Conservation (phyloP, 2,329 filamentous ascomycete genomes). For the Coniochaeta sp. region DNA sequence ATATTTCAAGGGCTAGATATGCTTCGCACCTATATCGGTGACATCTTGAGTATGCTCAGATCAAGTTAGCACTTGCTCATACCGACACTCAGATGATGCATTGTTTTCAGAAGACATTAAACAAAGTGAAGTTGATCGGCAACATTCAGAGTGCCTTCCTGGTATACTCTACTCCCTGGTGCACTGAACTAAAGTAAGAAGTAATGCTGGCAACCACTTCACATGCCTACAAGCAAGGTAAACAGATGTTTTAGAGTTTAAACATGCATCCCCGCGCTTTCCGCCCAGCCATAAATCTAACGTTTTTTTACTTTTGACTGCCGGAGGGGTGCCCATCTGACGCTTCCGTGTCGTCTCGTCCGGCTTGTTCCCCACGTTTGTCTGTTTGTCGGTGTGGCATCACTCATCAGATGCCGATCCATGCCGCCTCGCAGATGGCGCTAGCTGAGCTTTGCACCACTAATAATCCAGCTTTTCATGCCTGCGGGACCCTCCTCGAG, state of each 20-base stretch:
- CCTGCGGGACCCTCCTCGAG: not conserved
- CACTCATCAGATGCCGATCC: not conserved
- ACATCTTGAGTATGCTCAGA: too few relatives aligned
- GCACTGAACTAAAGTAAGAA: too few relatives aligned
- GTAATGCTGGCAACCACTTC: too few relatives aligned
- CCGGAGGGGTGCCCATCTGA: not conserved
- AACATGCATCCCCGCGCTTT: not conserved
- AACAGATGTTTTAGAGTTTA: not conserved
- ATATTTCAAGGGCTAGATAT: too few relatives aligned
- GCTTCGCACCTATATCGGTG: too few relatives aligned
- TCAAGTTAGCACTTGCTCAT: too few relatives aligned
- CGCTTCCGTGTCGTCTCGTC: not conserved
- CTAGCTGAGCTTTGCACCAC: not conserved
- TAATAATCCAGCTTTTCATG: not conserved
- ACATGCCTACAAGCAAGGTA: too few relatives aligned
- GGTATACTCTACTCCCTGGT: too few relatives aligned
- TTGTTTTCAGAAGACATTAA: too few relatives aligned
- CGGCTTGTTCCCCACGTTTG: not conserved
- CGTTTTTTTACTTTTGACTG: not conserved
- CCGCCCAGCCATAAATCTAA: not conserved
- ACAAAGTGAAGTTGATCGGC: too few relatives aligned
- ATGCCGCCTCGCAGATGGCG: not conserved
- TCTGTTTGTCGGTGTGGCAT: not conserved
- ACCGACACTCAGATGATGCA: too few relatives aligned
- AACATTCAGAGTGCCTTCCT: too few relatives aligned